These are phyloP conservation scores for Amanita fuliginea DNA, from an alignment of 768 basidiomycete species.

Conservation along the genomic window DNA sequence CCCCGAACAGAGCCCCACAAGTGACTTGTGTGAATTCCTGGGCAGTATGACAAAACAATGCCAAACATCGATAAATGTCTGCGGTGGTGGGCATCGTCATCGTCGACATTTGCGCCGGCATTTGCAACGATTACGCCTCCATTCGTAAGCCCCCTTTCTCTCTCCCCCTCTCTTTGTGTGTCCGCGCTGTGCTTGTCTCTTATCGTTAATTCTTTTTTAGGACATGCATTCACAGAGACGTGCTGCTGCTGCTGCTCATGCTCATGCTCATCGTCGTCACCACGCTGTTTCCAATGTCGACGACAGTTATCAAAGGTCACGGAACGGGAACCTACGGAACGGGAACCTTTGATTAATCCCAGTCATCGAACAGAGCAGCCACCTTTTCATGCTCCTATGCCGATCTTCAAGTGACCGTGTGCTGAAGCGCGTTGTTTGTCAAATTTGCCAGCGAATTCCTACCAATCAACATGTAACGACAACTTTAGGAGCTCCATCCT, in stretches of 20 bases:
- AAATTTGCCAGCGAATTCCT: too few species aligned
- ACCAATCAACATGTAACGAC: too few species aligned
- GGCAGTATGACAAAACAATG: too few species aligned
- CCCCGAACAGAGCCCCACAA: too few species aligned
- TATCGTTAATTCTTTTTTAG: slow-evolving; percentile 10
- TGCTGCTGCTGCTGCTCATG: not conserved
- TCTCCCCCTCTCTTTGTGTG: too few species aligned
- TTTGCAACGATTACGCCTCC: slow-evolving; percentile 27
- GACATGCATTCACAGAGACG: slow-evolving; percentile 23
- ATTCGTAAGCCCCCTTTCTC: slow-evolving; percentile 15
- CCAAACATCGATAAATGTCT: slow-evolving; percentile 11
- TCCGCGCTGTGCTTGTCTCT: too few species aligned
- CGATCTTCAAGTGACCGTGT: not conserved
- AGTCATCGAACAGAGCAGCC: not conserved
- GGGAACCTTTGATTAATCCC: slow-evolving; percentile 4
- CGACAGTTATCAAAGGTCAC: not conserved
- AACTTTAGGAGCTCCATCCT: too few species aligned
- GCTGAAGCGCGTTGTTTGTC: not conserved
- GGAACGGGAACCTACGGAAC: slow-evolving; percentile 4
- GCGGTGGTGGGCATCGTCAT: slow-evolving; percentile 17
- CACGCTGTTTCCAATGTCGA: too few species aligned
- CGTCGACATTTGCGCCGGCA: slow-evolving; percentile 24
- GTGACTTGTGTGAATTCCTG: too few species aligned
- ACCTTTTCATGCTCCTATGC: not conserved
- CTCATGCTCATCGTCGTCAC: too few species aligned